Evolutionary conservation across 2,329 filamentous ascomycete species (phyloP).

Genomic region (Nothomitra cinnamomea): DNA sequence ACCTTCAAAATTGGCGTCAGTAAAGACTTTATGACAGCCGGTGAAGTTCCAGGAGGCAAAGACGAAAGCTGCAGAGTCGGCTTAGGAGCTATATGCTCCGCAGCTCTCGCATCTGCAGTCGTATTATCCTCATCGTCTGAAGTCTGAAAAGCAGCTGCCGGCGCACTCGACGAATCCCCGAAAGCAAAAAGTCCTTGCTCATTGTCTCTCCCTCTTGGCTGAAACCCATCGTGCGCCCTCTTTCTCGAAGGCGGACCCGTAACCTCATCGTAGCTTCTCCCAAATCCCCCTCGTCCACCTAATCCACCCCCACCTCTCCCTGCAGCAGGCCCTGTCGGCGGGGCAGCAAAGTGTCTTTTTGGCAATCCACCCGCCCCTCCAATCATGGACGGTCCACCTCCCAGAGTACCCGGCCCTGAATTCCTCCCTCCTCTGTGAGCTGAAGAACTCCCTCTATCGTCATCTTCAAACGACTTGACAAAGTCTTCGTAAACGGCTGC

Average conservation of each 20-base stretch:
- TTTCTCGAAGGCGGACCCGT: constrained; percentile 25
- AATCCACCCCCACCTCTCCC: constrained; percentile 21
- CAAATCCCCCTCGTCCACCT: constrained; percentile 32
- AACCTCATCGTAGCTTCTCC: constrained; percentile 15
- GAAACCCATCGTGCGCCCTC: constrained; percentile 25
- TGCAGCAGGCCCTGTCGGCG: constrained; percentile 11
- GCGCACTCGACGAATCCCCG: constrained; percentile 19
- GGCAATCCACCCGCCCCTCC: constrained; percentile 20
- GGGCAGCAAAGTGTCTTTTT: constrained; percentile 44
- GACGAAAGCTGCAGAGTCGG: constrained; percentile 37
- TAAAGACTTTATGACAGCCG: constrained; percentile 30
- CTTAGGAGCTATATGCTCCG: constrained; percentile 31
- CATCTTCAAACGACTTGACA: constrained; percentile 45
- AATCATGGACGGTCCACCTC: not conserved
- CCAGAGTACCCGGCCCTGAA: not conserved
- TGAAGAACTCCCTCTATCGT: constrained; percentile 7
- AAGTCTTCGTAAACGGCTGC: constrained; percentile 78
- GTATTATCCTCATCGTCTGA: constrained; percentile 28
- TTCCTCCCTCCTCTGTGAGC: not conserved
- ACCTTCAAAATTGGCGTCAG: constrained; percentile 40
- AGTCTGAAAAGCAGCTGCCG: constrained; percentile 24
- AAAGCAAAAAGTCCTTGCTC: constrained; percentile 24
- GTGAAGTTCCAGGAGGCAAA: constrained; percentile 34
- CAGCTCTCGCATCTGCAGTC: constrained; percentile 23
- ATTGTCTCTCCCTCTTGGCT: constrained; percentile 23